These are phyloP conservation scores for Fusarium xylarioides DNA, from an alignment of 2,329 filamentous ascomycete species.

Conservation along the genomic window DNA sequence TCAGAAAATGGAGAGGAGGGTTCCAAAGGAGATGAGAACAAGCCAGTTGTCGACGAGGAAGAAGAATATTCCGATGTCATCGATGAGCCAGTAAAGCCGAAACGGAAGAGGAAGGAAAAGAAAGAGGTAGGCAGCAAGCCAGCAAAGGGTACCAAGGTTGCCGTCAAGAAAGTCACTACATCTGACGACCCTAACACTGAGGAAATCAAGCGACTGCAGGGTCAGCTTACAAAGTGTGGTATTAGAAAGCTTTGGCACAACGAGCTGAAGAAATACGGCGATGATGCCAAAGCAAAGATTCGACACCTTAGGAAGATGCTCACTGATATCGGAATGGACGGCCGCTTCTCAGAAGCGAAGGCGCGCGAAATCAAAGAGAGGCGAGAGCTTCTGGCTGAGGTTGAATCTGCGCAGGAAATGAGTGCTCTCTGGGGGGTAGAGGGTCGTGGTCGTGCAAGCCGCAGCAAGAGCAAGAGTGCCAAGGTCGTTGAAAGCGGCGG, in stretches of 20 bases:
- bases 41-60: slow-evolving; percentile 44
- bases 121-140: slow-evolving; percentile 43
- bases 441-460: slow-evolving; percentile 53
- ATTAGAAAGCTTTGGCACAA: slow-evolving; percentile 91
- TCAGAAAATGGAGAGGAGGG: slow-evolving; percentile 1
- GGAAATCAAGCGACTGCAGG: slow-evolving; percentile 89
- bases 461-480: slow-evolving; percentile 45
- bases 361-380: slow-evolving; percentile 88
- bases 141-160: slow-evolving; percentile 41
- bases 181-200: slow-evolving; percentile 70
- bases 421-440: slow-evolving; percentile 77
- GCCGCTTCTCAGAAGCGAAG: slow-evolving; percentile 85
- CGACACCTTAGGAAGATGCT: slow-evolving; percentile 82
- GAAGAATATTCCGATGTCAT: slow-evolving; percentile 65
- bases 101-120: slow-evolving; percentile 62
- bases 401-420: slow-evolving; percentile 86
- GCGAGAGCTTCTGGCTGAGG: slow-evolving; percentile 83
- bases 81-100: slow-evolving; percentile 73
- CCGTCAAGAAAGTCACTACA: slow-evolving; percentile 44
- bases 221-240: slow-evolving; percentile 88
- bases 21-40: slow-evolving; percentile 31
- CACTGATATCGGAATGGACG: slow-evolving; percentile 84
- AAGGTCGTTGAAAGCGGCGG: slow-evolving; percentile 48
- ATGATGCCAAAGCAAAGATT: slow-evolving; percentile 81
- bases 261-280: slow-evolving; percentile 78